These are phyloP conservation scores for Fagopyrum esculentum DNA, from an alignment of 148 eudicot genomes.

Conservation along the genomic window DNA sequence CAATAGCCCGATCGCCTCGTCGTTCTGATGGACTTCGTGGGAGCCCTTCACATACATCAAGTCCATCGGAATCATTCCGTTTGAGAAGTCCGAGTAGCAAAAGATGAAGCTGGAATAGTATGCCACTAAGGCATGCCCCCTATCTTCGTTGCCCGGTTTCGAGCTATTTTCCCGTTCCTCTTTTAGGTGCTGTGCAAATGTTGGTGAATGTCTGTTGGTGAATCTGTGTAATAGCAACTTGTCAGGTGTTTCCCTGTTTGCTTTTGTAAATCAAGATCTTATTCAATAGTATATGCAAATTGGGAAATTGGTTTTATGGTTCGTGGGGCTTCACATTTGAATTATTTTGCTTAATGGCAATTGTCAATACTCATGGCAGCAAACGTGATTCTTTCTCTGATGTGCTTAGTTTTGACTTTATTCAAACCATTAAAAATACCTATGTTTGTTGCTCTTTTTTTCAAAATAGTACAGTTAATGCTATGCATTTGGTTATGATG, in stretches of 20 bases:
- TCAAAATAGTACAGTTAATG: too few relatives aligned
- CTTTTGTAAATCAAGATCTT: constrained; percentile 9
- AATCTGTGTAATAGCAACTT: constrained; percentile 19
- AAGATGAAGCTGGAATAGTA: not conserved
- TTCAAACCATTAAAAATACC: too few relatives aligned
- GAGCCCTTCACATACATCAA: constrained; percentile 38
- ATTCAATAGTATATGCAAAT: constrained; percentile 10
- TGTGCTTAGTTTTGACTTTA: too few relatives aligned
- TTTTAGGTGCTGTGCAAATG: constrained; percentile 18
- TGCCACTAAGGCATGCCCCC: not conserved
- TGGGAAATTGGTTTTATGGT: constrained; percentile 6
- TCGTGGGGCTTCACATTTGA: not conserved
- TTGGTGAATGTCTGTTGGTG: constrained; percentile 11
- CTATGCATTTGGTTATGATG: too few relatives aligned
- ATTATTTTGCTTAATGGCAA: not conserved
- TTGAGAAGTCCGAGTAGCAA: constrained; percentile 1
- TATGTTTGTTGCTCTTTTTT: too few relatives aligned
- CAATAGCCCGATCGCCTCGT: constrained; percentile 52
- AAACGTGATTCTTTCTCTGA: too few relatives aligned
- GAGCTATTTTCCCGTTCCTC: not conserved
- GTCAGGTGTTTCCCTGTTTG: constrained; percentile 1
- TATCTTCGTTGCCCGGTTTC: not conserved
- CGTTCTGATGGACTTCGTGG: constrained; percentile 48
- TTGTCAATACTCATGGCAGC: not conserved
- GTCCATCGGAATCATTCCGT: not conserved